Evolutionary conservation across 2,329 filamentous ascomycete species (phyloP), one percentile per base, ranked within the genome.

Genomic region (Diaporthe destruens): DNA sequence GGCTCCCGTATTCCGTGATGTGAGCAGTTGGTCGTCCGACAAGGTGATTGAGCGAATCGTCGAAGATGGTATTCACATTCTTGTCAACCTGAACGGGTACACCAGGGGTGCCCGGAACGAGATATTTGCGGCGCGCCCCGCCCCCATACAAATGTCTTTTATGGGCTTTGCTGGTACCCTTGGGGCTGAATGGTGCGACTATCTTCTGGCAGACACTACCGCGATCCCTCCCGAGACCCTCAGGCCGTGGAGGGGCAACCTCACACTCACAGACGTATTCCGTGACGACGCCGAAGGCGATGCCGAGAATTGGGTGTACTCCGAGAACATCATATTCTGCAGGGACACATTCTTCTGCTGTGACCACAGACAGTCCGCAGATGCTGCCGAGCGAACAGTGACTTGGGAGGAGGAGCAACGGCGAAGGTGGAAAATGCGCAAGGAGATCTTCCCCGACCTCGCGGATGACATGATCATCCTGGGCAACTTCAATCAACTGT

Each of bases 111-210:
- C 96, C n/a, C 91, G 95, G 32, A 99, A 99, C 77, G 96, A 99
- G 80, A 92, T 99, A 5, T 99, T 99, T 81, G 96, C 96, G 29
- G 96, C 96, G 29, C 91, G 97, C 34, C 94, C 96, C 20, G 95
- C 95, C 2, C 96, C 96, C 0, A 94, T 99, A 55, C 96, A 99
- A 76, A 99, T 99, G 96, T 98, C 96, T 0, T 99, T 99, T 79
- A 99, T 99, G 96, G 96, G 96, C 0, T 99, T 99, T 80, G 96
- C 96, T 0, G 96, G 96, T 12, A 98, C 96, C 0, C 85, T 99
- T 0, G 96, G 96, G 7, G 96, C 96, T 3, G 96, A 99, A 80
- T 99, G 96, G 96, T 99, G 96, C 77, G 96, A 99, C 80, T 99
- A 99, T 79, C 91, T 99, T 20, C 88, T 98, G 34, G 95, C 96